A percentile compares a stretch with the other conserved stretches of the same genome.
phyloP scores from a whole-genome alignment of 2,329 filamentous ascomycete species.

The Colletotrichum gigasporum region DNA sequence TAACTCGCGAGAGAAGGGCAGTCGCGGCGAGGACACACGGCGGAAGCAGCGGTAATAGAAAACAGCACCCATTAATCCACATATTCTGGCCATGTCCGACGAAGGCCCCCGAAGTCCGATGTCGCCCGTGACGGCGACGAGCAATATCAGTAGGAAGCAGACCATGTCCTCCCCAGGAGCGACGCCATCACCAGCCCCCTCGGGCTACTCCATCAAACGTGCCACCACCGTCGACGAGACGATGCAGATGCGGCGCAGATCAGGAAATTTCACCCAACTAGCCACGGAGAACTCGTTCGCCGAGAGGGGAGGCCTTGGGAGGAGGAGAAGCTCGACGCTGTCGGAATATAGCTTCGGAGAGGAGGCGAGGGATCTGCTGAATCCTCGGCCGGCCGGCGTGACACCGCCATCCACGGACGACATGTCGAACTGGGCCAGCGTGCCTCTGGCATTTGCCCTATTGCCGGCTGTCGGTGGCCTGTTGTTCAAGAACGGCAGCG shows the following conservation, averaged over 20 bases:
- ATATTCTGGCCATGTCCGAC: constrained; percentile 25
- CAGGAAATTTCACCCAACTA: constrained; percentile 31
- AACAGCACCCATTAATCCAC: not conserved
- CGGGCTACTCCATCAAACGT: constrained; percentile 52
- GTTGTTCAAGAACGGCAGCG: constrained; percentile 84
- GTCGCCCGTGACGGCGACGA: constrained; percentile 22
- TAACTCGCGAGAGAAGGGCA: not conserved
- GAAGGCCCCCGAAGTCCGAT: constrained; percentile 25
- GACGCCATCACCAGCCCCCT: constrained; percentile 30
- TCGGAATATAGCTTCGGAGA: constrained; percentile 80
- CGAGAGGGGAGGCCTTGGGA: constrained; percentile 36
- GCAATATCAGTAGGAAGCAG: constrained; percentile 29
- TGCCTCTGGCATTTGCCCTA: constrained; percentile 85
- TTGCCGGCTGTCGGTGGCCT: constrained; percentile 87
- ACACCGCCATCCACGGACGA: constrained; percentile 14
- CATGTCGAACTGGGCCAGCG: constrained; percentile 75
- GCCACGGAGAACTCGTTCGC: constrained; percentile 41
- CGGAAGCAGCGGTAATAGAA: not conserved
- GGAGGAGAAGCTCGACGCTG: constrained; percentile 79
- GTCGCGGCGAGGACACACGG: not conserved
- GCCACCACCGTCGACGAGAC: constrained; percentile 50
- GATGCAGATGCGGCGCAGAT: constrained; percentile 36
- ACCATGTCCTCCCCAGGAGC: constrained; percentile 24
- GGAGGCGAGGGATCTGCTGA: constrained; percentile 75
- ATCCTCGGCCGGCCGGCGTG: constrained; percentile 51